Evolutionary conservation across 768 basidiomycete species (phyloP).

Genomic region (Rhizopogon rudus): DNA sequence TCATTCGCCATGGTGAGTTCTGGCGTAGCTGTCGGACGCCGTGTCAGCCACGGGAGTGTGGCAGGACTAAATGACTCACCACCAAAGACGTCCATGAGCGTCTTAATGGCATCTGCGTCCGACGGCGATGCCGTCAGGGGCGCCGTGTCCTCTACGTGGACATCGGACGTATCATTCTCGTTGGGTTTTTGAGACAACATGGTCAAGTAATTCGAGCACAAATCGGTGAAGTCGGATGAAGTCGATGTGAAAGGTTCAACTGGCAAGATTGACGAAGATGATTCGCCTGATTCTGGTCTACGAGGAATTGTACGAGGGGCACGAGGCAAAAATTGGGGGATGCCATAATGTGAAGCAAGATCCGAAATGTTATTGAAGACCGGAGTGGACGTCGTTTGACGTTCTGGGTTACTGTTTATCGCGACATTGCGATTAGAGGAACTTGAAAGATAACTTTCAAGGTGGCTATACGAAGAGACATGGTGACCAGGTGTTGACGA

Average conservation of each 20-base stretch:
- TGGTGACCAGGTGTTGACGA: conserved; percentile 35
- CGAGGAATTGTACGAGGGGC: conserved; percentile 57
- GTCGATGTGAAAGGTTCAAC: conserved; percentile 19
- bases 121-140: conserved; percentile 19
- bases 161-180: conserved; percentile 30
- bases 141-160: conserved; percentile 25
- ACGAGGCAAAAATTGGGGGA: conserved; percentile 66
- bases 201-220: conserved; percentile 60
- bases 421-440: conserved; percentile 49
- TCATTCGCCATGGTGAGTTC: conserved; percentile 32
- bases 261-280: conserved; percentile 20
- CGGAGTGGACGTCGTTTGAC: conserved; percentile 65
- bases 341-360: conserved; percentile 74
- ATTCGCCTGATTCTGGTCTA: conserved; percentile 30
- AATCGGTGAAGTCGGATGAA: conserved; percentile 34
- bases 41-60: background rate
- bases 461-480: conserved; percentile 29
- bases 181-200: conserved; percentile 57
- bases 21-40: conserved; percentile 30
- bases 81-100: conserved; percentile 34
- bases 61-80: conserved; percentile 19
- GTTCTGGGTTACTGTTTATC: conserved; percentile 46
- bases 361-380: conserved; percentile 64
- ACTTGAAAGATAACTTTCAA: conserved; percentile 60
- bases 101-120: conserved; percentile 29